Evolutionary conservation across 768 basidiomycete species (phyloP), one percentile per base, ranked within the genome.

Genomic region (Jaapia argillacea): DNA sequence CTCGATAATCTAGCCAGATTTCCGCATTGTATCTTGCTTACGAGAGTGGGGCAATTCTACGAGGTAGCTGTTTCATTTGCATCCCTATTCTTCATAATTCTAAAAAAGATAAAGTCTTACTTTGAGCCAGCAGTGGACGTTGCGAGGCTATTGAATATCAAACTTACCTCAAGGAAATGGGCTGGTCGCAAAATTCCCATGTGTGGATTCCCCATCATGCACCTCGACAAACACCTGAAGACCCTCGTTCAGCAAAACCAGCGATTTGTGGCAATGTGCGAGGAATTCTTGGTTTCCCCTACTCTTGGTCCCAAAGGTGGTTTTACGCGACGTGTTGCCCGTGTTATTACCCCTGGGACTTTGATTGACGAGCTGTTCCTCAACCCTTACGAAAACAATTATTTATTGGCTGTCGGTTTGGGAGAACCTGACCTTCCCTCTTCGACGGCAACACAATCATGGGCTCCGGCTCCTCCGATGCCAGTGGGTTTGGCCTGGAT

Each of bases 11-110:
- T 85, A 16, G 64, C 68, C 31, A 75, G 66, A 38, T 96, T 90
- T 55, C 85, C 93, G 18, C 85, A 92, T 52, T 93, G 91, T 56
- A 71, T 96, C 23, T 68, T 97, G 21, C 71, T 98, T 14, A 97
- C 92, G 5, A 77, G 89, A 42, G 91, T 97, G 7, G 93, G 93
- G 12, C 83, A 90, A 53, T 97, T 97, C 60, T 97, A 94, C 56
- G 93, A 97, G 75, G 93, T 89, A 58, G 31, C 6, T 31, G 6
- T 6, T 25, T 13, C 25, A 16, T 40, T 13, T 6, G 16, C n/a
- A 46, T 14, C 37, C 28, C 3, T 41, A 10, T 21, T 39, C 21
- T 10, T 40, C 7, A 4, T 20, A 21, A 14, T 10, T 6, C 31
- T 24, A n/a, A 5, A 12, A 27, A 39, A 27, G 40, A 37, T 14